Conservation (phyloP, 257 asterid genomes). For the Forsythia viridissima region DNA sequence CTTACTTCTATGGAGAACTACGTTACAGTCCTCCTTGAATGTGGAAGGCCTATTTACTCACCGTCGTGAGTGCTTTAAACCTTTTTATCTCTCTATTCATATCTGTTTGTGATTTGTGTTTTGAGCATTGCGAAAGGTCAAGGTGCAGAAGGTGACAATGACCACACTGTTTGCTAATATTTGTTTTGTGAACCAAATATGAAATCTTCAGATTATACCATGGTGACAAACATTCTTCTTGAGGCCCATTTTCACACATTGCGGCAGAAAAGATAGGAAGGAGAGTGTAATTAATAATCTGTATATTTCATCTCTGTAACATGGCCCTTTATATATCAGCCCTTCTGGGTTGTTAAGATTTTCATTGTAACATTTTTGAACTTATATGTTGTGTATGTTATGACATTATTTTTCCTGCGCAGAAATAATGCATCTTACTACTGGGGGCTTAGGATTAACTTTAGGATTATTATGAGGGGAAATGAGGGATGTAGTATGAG, state of each 20-base stretch:
- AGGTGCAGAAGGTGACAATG: not conserved
- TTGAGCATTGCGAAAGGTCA: not conserved
- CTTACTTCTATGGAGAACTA: conserved; percentile 84
- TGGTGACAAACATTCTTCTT: not conserved
- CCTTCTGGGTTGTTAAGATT: not conserved
- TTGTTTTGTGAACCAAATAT: not conserved
- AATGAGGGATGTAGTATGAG: not conserved
- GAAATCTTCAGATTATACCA: not conserved
- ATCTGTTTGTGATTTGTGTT: not conserved
- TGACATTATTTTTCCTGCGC: not conserved
- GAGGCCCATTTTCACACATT: not conserved
- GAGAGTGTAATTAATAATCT: not conserved
- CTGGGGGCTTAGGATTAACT: not conserved
- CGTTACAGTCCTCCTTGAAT: conserved; percentile 72
- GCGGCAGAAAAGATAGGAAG: not conserved
- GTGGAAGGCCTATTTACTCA: conserved; percentile 70
- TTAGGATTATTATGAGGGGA: not conserved
- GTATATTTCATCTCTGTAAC: not conserved
- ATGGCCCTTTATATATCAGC: not conserved
- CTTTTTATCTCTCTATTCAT: not conserved
- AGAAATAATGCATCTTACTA: not conserved
- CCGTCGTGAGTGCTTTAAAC: conserved; percentile 61
- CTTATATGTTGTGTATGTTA: too few species aligned
- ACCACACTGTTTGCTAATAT: not conserved
- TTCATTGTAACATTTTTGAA: not conserved